Evolutionary conservation across 805 yeast species (phyloP), one percentile per base, ranked within the genome.

Genomic region (Hanseniaspora vineae): DNA sequence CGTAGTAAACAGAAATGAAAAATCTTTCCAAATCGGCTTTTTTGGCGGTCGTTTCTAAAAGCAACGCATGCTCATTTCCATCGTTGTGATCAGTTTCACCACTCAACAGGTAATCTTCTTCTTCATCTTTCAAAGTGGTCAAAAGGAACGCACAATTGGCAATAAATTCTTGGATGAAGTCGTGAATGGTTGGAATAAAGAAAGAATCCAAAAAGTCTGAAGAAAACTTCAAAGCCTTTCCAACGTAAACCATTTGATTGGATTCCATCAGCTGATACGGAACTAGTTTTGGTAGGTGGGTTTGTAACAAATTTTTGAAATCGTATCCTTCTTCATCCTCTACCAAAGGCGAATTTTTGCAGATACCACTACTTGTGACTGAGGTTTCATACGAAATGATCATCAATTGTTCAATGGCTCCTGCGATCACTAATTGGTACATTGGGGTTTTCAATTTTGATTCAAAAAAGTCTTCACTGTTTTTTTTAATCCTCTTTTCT

Each of bases 1-100:
- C 70, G 59, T 75, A 84, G 42, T 80, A 81, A 50, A 86, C 70
- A 2, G 90, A 73, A 52, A 89, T 59, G 58, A 86, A 89, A 57
- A 90, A 85, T 51, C 96, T 71, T 61, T 92, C 98, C 37, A 92
- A 66, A 53, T 92, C 97, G 0, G 90, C 85, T 55, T 81, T 78
- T 23, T 81, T 77, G 1, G 86, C 73, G 17, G 84, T 71, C 46
- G 72, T 78, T 52, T 81, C 86, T 49, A 77, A 72, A 18, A 79
- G 62, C n/a, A 9, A 31, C 20, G 20, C 29, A 4, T 23, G 29
- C 8, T 23, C 29, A 23, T 23, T 23, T 8, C 29, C 32, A 37
- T 70, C 74, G 31, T 18, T 31, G 35, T 40, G 15, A 18, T 12
- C 6, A 4, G 19, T 35, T 23, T 48, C 75, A 78, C 17, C 71